A percentile compares a stretch with the other conserved stretches of the same genome.
Conservation (phyloP, 768 basidiomycete species). For the Leccinum aurantiacum region DNA sequence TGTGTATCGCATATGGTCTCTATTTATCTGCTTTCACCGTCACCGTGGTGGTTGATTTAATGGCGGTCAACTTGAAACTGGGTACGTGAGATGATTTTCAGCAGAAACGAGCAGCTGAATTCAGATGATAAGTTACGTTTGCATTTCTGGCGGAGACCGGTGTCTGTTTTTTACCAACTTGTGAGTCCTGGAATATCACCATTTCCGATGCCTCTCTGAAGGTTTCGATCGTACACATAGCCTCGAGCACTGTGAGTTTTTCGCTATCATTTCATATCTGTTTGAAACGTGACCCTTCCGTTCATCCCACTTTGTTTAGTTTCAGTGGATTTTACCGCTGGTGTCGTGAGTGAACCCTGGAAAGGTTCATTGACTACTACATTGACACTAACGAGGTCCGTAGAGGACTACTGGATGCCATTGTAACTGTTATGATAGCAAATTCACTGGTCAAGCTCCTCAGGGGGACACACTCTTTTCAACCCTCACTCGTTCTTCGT, state of each 20-base stretch:
- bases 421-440: neutral
- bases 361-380: neutral
- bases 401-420: constrained; percentile 1
- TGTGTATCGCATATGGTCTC: constrained; percentile 3
- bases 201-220: neutral
- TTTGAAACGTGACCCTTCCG: neutral
- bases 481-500: constrained; percentile 1
- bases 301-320: neutral
- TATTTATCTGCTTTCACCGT: neutral
- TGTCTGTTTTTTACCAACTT: neutral
- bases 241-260: neutral
- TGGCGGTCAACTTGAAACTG: accelerated
- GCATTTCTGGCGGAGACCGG: neutral
- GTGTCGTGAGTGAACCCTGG: neutral
- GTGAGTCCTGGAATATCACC: neutral
- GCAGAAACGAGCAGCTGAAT: neutral
- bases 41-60: neutral
- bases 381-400: neutral
- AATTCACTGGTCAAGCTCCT: constrained; percentile 1
- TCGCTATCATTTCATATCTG: neutral
- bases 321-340: neutral
- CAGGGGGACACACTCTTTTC: neutral
- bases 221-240: neutral
- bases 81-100: neutral
- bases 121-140: neutral